Base-by-base conservation (phyloP, 371 early-diverging fungal genomes). In the Apophysomyces trapeziformis region DNA sequence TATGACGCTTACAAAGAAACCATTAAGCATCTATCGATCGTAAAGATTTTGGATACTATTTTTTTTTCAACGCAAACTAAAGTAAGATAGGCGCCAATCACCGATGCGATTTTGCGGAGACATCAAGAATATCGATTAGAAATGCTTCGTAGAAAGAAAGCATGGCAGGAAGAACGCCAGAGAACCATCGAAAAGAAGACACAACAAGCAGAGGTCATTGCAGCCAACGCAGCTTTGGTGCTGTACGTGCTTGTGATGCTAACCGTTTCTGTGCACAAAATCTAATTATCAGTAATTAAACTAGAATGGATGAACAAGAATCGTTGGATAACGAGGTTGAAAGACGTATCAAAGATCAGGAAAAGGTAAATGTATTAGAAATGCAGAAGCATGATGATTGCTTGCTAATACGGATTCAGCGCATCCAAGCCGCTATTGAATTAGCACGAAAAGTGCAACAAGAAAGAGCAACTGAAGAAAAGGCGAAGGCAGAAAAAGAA, bases 401-500 rank as follows among this genome's bases (percentile, higher is more conserved):
- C 16, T 16, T 26, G 12, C 18, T 47, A 16, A 57, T 14, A 57
- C 13, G 26, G 7, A 5, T 12, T 7, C 26, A 43, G 43, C 41
- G 43, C 16, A 59, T 41, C 7, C 39, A 66, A 58, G 14, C 66
- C 0, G 65, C 59, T 0, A 47, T 68, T 38, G 75, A 56, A 4
- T 58, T 62, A 38, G 62, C 61, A 32, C 65, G 56, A 32, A 64
- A 68, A 38, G 57, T 65, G 14, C 63, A 64, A 38, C 70, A 67
- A 26, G 50, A 75, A 18, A 65, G 54, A 45, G 44, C 45, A 39
- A 58, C 32, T 44, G 32, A 59, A 50, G 21, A 50, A 57, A 65
- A 68, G 46, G 74, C 74, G 41, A 64, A 72, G 58, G 69, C 66
- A 47, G 71, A 65, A 43, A 68, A 70, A 13, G 64, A 67, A 46